Conservation (phyloP, 257 asterid species). For the Nyctanthes arbortristis region DNA sequence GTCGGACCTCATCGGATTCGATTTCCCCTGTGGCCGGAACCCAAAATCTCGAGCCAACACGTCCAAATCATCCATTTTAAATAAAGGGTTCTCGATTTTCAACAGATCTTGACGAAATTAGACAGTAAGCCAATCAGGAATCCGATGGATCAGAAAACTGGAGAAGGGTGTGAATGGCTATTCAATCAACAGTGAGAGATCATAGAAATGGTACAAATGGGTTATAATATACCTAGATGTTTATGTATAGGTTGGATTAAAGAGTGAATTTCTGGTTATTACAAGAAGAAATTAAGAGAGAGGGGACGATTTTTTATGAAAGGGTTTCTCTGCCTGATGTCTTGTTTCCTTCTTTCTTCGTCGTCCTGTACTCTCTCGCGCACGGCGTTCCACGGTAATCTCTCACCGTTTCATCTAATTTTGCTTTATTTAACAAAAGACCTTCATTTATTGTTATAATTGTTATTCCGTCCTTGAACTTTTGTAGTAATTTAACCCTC, state of each 20-base stretch:
- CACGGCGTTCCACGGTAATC: background rate
- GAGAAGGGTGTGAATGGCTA: slow-evolving; percentile 16
- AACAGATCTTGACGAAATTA: slow-evolving; percentile 41
- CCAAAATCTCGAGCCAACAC: slow-evolving; percentile 76
- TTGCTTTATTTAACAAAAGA: background rate
- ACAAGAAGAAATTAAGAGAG: slow-evolving; percentile 27
- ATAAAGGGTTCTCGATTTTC: slow-evolving; percentile 25
- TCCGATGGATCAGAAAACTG: slow-evolving; percentile 44
- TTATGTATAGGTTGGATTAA: slow-evolving; percentile 22
- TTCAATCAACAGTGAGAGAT: slow-evolving; percentile 17
- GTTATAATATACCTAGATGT: slow-evolving; percentile 14
- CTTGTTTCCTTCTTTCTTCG: slow-evolving; percentile 32
- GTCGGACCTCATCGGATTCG: slow-evolving; percentile 92
- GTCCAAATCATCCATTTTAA: slow-evolving; percentile 86
- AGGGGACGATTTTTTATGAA: slow-evolving; percentile 28
- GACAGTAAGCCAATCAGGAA: slow-evolving; percentile 23
- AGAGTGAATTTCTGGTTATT: slow-evolving; percentile 8
- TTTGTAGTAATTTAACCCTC: background rate
- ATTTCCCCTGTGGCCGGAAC: slow-evolving; percentile 68
- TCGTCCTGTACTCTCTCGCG: slow-evolving; percentile 18
- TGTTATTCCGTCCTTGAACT: background rate
- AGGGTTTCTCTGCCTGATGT: slow-evolving; percentile 46
- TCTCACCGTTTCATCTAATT: background rate
- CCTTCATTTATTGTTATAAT: background rate
- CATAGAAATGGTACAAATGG: slow-evolving; percentile 20